Conservation (phyloP, 2,329 filamentous ascomycete genomes). For the Cladosporium oxysporum region DNA sequence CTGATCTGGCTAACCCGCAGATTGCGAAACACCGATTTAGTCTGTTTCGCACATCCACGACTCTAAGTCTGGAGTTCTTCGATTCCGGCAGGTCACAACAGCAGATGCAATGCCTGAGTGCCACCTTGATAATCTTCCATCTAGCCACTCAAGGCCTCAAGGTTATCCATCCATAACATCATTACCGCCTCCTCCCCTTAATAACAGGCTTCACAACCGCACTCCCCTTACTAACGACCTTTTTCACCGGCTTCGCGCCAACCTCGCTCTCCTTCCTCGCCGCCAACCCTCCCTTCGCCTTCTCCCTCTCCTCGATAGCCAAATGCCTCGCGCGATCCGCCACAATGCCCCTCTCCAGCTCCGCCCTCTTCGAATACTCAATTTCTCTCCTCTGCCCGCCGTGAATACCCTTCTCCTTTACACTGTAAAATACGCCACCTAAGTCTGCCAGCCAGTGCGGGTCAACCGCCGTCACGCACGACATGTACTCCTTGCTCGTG, state of each 20-base stretch:
- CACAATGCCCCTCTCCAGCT: constrained; percentile 34
- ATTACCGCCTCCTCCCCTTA: constrained; percentile 14
- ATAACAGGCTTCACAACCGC: constrained; percentile 36
- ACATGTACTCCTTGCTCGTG: constrained; percentile 97
- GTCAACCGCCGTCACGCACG: constrained; percentile 91
- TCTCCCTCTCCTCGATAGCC: constrained; percentile 25
- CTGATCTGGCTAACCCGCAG: constrained; percentile 19
- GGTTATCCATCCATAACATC: neutral
- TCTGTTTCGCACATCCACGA: constrained; percentile 19
- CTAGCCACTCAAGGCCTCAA: neutral
- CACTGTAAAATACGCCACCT: constrained; percentile 93
- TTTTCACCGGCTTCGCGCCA: constrained; percentile 22
- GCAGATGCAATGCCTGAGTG: too few species aligned
- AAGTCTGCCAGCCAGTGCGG: constrained; percentile 96
- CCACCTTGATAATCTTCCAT: neutral
- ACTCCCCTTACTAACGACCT: constrained; percentile 27
- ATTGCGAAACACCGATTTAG: constrained; percentile 17
- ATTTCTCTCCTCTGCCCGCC: constrained; percentile 32
- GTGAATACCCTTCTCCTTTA: constrained; percentile 87
- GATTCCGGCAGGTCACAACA: too few species aligned
- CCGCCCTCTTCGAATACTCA: constrained; percentile 35
- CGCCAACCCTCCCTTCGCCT: constrained; percentile 10
- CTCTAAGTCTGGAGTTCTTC: too few species aligned
- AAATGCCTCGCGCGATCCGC: constrained; percentile 29
- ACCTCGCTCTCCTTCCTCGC: constrained; percentile 21